Evolutionary conservation across 495 filamentous ascomycete species (phyloP).

Genomic region (Aspergillus avenaceus): DNA sequence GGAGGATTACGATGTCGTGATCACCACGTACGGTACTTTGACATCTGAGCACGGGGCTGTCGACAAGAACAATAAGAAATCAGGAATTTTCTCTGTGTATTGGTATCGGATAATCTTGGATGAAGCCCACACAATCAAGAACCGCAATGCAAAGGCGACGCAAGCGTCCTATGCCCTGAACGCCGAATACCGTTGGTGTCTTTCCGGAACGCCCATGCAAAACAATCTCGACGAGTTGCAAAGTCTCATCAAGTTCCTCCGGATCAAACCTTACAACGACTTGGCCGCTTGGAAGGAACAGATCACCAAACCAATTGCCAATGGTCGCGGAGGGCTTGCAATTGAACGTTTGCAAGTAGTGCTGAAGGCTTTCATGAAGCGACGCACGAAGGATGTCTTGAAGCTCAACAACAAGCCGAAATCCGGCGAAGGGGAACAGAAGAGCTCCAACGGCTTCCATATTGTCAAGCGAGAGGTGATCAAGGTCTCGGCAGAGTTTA

Average conservation of each 20-base stretch:
- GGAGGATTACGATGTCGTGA: conserved; percentile 87
- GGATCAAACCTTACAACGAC: conserved; percentile 87
- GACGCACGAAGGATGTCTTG: conserved; percentile 90
- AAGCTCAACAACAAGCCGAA: conserved; percentile 76
- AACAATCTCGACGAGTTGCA: conserved; percentile 98
- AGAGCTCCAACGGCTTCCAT: conserved; percentile 64
- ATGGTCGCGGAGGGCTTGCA: conserved; percentile 80
- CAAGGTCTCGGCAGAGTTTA: conserved; percentile 73
- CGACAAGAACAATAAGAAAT: conserved; percentile 56
- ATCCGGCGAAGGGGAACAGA: conserved; percentile 53
- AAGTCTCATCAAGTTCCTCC: conserved; percentile 84
- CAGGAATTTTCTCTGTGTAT: conserved; percentile 82
- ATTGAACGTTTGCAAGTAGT: conserved; percentile 79
- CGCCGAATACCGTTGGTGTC: conserved; percentile 87
- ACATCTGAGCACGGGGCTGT: conserved; percentile 79
- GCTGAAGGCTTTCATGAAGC: conserved; percentile 93
- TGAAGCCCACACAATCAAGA: conserved; percentile 97
- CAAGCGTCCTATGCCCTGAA: conserved; percentile 79
- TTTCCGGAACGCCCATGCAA: conserved; percentile 94
- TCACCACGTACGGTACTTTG: conserved; percentile 93
- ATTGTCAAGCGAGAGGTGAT: conserved; percentile 85
- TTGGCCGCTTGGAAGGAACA: conserved; percentile 80
- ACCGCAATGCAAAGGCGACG: conserved; percentile 90
- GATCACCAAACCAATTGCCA: conserved; percentile 81
- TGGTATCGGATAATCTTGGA: conserved; percentile 97